Evolutionary conservation across 352 stramenopile genomes (phyloP).

Genomic region (Pythium sp.): DNA sequence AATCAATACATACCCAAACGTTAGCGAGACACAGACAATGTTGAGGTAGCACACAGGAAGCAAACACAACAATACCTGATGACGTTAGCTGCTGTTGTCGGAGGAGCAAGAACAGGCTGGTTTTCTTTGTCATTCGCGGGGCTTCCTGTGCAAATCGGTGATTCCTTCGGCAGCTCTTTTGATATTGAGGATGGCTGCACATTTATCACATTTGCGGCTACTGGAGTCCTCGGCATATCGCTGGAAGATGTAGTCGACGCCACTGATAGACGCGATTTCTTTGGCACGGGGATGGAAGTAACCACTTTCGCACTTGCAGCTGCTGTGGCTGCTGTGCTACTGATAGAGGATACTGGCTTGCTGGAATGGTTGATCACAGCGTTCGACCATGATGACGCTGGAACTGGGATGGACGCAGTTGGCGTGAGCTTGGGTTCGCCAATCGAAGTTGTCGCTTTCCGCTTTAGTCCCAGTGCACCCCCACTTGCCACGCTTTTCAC

Average conservation of each 20-base stretch:
- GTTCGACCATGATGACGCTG: background rate
- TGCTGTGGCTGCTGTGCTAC: background rate
- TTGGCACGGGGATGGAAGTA: background rate
- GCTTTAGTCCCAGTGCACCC: background rate
- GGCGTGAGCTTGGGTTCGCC: slow-evolving; percentile 8
- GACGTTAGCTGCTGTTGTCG: background rate
- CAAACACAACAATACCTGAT: background rate
- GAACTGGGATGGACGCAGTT: background rate
- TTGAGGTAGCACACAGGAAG: background rate
- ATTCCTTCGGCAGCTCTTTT: background rate
- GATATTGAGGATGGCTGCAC: background rate
- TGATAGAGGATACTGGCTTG: background rate
- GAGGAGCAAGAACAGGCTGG: background rate
- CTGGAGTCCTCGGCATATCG: background rate
- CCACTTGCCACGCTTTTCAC: background rate
- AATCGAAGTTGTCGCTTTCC: slow-evolving; percentile 11
- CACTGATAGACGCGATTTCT: background rate
- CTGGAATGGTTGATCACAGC: background rate
- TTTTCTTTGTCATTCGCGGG: slow-evolving; percentile 21
- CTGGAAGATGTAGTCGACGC: background rate
- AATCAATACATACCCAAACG: background rate
- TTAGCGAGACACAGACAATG: background rate
- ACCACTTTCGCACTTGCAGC: background rate
- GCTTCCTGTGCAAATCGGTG: background rate
- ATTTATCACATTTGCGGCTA: background rate